phyloP scores from a whole-genome alignment of 2,329 filamentous ascomycete genomes.

The Cordyceps tenuipes region DNA sequence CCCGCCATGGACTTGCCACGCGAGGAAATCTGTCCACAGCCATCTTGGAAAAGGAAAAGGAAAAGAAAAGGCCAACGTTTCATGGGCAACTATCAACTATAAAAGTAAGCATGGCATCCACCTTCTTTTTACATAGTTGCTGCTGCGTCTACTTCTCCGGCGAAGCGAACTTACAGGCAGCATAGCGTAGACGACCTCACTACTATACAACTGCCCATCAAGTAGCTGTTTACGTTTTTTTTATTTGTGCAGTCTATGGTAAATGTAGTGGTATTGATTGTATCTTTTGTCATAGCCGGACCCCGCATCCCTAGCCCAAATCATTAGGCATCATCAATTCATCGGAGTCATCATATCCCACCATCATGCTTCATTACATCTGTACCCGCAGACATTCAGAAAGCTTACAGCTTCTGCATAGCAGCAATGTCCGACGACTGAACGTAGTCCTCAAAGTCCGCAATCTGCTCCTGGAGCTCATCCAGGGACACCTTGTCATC shows the following conservation, averaged over 20 bases:
- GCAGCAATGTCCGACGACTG: conserved; percentile 41
- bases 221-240: conserved; percentile 5
- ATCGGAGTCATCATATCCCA: conserved; percentile 21
- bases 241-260: conserved; percentile 12
- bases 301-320: conserved; percentile 10
- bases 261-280: conserved; percentile 11
- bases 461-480: conserved; percentile 80
- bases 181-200: neutral
- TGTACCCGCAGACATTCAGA: conserved; percentile 14
- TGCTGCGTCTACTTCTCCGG: neutral
- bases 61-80: neutral
- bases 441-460: conserved; percentile 83
- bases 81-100: neutral
- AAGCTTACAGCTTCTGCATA: conserved; percentile 18
- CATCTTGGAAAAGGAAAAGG: neutral
- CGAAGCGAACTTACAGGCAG: neutral
- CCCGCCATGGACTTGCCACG: conserved; percentile 1
- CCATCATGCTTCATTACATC: conserved; percentile 26
- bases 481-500: conserved; percentile 88
- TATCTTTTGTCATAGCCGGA: conserved; percentile 11
- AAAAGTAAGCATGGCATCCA: neutral
- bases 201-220: neutral
- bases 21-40: neutral
- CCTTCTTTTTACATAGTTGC: neutral
- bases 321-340: conserved; percentile 13